These are phyloP conservation scores for Metarhizium brunneum DNA, from an alignment of 2,329 filamentous ascomycete genomes.

Conservation along the genomic window DNA sequence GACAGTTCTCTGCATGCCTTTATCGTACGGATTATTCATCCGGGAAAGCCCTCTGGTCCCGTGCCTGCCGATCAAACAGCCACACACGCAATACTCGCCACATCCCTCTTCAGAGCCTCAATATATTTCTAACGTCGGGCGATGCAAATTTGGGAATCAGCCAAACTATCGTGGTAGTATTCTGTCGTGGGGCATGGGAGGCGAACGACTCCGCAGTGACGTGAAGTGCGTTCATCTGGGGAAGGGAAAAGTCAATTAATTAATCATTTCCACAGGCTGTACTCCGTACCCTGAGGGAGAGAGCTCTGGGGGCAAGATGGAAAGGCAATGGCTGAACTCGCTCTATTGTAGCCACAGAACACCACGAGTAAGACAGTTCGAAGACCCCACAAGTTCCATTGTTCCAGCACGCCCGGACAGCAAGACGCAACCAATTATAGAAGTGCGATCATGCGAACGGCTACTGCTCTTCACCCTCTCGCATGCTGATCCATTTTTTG, in stretches of 20 bases:
- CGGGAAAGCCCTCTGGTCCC: background rate
- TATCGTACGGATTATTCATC: background rate
- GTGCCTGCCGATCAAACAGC: constrained; percentile 1
- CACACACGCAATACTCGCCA: background rate
- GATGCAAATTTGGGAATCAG: no score
- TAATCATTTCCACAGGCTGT: no score
- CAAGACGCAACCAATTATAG: background rate
- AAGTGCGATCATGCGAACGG: background rate
- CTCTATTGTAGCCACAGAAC: background rate
- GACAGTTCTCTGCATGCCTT: background rate
- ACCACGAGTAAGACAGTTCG: background rate
- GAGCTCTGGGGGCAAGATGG: no score
- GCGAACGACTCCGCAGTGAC: no score
- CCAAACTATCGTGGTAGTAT: background rate
- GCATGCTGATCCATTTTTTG: no score
- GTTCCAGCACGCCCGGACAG: background rate
- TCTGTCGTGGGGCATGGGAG: background rate
- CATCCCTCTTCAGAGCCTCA: background rate
- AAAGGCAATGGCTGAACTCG: no score
- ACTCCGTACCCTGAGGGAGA: no score
- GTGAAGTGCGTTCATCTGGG: background rate
- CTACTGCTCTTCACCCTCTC: background rate
- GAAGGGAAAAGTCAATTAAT: no score
- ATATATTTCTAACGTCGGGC: background rate
- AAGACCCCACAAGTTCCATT: background rate